A percentile compares a stretch with the other conserved stretches of the same genome.
Evolutionary conservation across 2,329 filamentous ascomycete species (phyloP).

Genomic region (Claviceps paspali): DNA sequence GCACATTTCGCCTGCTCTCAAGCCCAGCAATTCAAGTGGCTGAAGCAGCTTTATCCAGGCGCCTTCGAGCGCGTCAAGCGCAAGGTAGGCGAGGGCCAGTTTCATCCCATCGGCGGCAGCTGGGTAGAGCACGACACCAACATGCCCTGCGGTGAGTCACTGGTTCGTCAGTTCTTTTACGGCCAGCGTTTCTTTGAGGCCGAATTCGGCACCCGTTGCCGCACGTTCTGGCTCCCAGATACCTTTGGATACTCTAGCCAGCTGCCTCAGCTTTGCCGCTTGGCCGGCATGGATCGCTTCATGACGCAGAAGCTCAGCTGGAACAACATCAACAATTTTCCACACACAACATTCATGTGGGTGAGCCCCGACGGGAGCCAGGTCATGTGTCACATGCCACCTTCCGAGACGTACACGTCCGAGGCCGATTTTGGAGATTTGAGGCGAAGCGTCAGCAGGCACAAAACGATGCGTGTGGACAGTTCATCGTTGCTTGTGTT

Average conservation of each 20-base stretch:
- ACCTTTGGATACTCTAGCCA: constrained; percentile 97
- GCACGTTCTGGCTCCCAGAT: constrained; percentile 94
- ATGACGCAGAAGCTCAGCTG: constrained; percentile 97
- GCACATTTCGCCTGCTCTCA: constrained; percentile 85
- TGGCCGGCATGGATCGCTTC: constrained; percentile 93
- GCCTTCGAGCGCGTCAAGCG: constrained; percentile 81
- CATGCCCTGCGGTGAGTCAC: constrained; percentile 84
- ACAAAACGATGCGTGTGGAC: constrained; percentile 93
- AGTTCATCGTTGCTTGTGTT: constrained; percentile 83
- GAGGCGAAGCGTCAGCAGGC: constrained; percentile 72
- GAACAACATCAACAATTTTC: constrained; percentile 99
- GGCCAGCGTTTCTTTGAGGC: constrained; percentile 91
- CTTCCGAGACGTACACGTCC: constrained; percentile 88
- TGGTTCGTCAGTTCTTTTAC: constrained; percentile 88
- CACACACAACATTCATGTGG: constrained; percentile 98
- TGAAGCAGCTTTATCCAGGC: constrained; percentile 75
- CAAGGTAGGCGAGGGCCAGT: constrained; percentile 79
- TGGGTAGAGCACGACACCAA: constrained; percentile 99
- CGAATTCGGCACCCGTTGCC: constrained; percentile 74
- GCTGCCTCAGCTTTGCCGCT: constrained; percentile 79
- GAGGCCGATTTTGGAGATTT: constrained; percentile 92
- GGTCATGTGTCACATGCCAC: constrained; percentile 95
- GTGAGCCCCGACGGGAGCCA: constrained; percentile 90
- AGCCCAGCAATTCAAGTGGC: constrained; percentile 96
- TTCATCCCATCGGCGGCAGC: constrained; percentile 90